Evolutionary conservation across 1,139 yeast species (phyloP).

Genomic region (Waltiozyma sp.): DNA sequence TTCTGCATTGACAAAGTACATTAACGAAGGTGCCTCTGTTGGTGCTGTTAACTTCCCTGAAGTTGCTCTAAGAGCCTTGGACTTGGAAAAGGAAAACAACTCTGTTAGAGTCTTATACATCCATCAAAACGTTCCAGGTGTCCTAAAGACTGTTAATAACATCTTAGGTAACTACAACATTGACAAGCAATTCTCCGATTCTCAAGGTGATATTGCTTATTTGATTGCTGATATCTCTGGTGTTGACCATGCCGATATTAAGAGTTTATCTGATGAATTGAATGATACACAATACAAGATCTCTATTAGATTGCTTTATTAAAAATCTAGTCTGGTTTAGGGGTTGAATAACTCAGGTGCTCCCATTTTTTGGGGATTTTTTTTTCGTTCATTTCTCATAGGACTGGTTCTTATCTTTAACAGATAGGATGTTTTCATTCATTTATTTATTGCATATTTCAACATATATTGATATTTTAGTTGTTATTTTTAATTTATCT

Average conservation of each 20-base stretch:
- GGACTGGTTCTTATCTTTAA: neutral
- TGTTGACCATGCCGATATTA: conserved; percentile 74
- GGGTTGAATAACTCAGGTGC: no score
- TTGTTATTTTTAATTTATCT: neutral
- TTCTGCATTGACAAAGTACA: conserved; percentile 74
- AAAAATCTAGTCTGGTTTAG: conserved; percentile 10
- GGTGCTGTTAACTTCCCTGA: conserved; percentile 99
- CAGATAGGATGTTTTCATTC: neutral
- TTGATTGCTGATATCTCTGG: conserved; percentile 95
- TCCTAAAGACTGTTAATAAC: conserved; percentile 91
- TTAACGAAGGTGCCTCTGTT: conserved; percentile 91
- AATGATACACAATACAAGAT: conserved; percentile 88
- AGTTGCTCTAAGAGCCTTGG: conserved; percentile 81
- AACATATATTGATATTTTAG: neutral
- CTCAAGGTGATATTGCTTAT: conserved; percentile 92
- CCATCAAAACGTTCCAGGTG: conserved; percentile 99
- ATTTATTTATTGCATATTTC: neutral
- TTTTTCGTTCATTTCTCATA: neutral
- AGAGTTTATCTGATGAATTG: conserved; percentile 72
- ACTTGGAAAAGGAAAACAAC: conserved; percentile 68
- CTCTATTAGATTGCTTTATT: conserved; percentile 83
- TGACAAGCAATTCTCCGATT: conserved; percentile 95
- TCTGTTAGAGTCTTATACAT: conserved; percentile 90
- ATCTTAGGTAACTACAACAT: conserved; percentile 90
- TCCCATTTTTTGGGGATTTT: neutral